Evolutionary conservation across 2,329 filamentous ascomycete genomes (phyloP).

Genomic region (Penicillium crustosum): DNA sequence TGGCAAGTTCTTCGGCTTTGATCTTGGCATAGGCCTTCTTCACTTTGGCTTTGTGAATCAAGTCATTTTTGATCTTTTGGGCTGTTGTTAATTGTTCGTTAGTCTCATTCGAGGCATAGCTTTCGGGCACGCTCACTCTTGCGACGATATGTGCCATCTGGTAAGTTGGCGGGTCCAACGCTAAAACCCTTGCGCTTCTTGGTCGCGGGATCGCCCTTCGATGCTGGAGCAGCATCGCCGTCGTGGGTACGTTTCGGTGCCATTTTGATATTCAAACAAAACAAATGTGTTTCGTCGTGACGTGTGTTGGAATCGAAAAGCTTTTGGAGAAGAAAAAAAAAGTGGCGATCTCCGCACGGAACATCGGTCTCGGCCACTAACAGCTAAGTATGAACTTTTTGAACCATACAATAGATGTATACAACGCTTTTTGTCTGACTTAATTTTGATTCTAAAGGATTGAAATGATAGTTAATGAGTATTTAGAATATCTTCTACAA

Average conservation of each 20-base stretch:
- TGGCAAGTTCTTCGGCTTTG: conserved; percentile 60
- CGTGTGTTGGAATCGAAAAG: conserved; percentile 1
- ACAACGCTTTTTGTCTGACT: not conserved
- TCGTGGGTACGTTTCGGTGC: conserved; percentile 59
- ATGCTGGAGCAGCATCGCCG: conserved; percentile 34
- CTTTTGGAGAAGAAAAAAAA: conserved; percentile 16
- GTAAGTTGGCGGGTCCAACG: conserved; percentile 85
- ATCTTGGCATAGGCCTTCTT: conserved; percentile 91
- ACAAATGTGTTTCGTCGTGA: not conserved
- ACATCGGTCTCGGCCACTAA: conserved; percentile 4
- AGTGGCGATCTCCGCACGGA: conserved; percentile 21
- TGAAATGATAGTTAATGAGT: not conserved
- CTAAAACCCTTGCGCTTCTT: conserved; percentile 72
- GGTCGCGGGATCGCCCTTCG: conserved; percentile 34
- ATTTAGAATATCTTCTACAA: not conserved
- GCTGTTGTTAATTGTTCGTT: conserved; percentile 50
- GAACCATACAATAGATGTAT: not conserved
- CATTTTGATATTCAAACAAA: conserved; percentile 46
- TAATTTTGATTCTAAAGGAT: not conserved
- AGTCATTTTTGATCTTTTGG: conserved; percentile 81
- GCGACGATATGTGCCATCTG: conserved; percentile 82
- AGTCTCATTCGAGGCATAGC: not conserved
- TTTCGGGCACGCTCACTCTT: conserved; percentile 56
- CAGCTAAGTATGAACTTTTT: not conserved
- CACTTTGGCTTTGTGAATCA: conserved; percentile 90